Evolutionary conservation across 2,329 filamentous ascomycete species (phyloP).

Genomic region (Fusarium sp.): DNA sequence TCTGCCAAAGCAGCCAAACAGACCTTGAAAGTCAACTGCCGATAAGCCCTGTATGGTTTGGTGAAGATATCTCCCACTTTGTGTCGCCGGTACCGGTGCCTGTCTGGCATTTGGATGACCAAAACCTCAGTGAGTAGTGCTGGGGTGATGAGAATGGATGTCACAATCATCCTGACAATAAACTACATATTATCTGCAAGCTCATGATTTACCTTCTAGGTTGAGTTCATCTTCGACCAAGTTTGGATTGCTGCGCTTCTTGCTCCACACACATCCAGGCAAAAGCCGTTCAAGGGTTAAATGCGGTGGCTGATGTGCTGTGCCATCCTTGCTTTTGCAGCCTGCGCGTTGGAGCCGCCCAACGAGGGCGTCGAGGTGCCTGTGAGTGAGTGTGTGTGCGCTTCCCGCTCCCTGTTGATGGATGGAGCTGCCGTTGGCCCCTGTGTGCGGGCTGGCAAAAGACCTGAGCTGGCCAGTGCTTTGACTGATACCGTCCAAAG

Average conservation of each 20-base stretch:
- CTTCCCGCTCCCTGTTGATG: constrained; percentile 44
- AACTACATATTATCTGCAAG: neutral
- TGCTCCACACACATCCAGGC: constrained; percentile 19
- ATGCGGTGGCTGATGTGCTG: constrained; percentile 32
- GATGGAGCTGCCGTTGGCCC: constrained; percentile 19
- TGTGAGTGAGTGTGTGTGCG: constrained; percentile 34
- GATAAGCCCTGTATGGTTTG: neutral
- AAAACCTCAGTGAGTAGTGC: neutral
- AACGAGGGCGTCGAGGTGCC: constrained; percentile 34
- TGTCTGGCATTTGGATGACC: neutral
- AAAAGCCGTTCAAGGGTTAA: constrained; percentile 30
- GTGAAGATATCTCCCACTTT: neutral
- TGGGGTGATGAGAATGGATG: neutral
- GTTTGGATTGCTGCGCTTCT: neutral
- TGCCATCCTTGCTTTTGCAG: constrained; percentile 33
- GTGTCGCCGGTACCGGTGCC: neutral
- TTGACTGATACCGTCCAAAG: constrained; percentile 7
- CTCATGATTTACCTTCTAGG: constrained; percentile 8
- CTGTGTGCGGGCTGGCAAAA: constrained; percentile 17
- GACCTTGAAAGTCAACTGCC: neutral
- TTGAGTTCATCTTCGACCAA: constrained; percentile 11
- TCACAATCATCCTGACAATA: neutral
- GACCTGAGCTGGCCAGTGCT: constrained; percentile 13
- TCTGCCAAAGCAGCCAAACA: neutral
- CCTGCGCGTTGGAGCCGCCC: constrained; percentile 22